Base-by-base conservation (phyloP, 139 green algal species). In the Chara braunii region DNA sequence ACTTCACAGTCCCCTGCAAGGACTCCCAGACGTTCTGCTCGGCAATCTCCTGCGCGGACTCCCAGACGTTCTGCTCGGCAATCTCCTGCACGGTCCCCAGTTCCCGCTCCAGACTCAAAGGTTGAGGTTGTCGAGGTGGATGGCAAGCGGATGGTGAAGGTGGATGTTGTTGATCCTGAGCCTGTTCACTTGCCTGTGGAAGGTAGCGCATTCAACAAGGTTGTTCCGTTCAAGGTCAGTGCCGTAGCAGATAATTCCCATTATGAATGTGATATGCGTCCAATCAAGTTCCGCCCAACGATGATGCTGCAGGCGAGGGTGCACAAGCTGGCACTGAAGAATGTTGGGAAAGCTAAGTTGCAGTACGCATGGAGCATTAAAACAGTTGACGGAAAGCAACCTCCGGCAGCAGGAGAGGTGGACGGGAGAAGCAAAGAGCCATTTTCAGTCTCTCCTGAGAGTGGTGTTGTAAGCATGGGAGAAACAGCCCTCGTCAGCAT, bases 251-350 rank as follows among this genome's bases (percentile, higher is more conserved):
- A 80, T 57, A 61, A 73, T 55, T 54, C 63, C 24, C 51, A 57
- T 26, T 72, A 51, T 37, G 73, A 76, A 30, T 88, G 77, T 64
- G 82, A 83, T 29, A 30, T 33, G 0, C 62, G 29, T 56, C 52
- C 59, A 35, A 83, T 94, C 61, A 36, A 70, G 23, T 94, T 90
- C 83, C 64, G 69, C 54, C 68, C 80, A 3, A 94, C 86, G 31
- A 88, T 89, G 81, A 94, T 94, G 86, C 88, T 89, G 75, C 85
- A 91, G 68, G 80, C 77, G 8, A 77, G 86, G 23, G 45, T 54
- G 22, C 88, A 83, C 82, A 67, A 66, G 23, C 89, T 93, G 66
- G 69, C 68, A 7, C 60, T 93, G 23, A 85, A 71, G 36, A 93
- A 91, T 82, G 72, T 54, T n/a, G 63, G 37, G 37, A 51, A 64